Base-by-base conservation (phyloP, 768 basidiomycete species). In the Kockovaella imperatae region DNA sequence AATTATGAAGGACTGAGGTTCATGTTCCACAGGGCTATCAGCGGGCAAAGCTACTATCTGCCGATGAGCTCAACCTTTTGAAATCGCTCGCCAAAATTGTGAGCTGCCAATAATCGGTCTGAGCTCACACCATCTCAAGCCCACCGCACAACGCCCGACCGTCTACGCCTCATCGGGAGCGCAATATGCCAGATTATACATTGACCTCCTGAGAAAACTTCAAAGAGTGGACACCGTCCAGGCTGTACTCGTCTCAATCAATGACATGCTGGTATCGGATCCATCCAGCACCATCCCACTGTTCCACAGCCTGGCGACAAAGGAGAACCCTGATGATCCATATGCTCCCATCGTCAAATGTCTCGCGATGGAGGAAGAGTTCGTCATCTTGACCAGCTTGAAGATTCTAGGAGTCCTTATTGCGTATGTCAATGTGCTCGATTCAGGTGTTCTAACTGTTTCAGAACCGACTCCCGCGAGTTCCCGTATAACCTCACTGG, bases 361-460 rank as follows among this genome's bases (percentile, higher is more conserved):
- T 28, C 74, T 95, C 39, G 83, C 86, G 31, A 80, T 83, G 11
- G 83, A 83, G 57, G 95, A 97, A 68, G 91, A 97, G 67, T 96
- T 95, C 57, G 83, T 87, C n/a, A 87, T 91, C 62, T 77, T 96
- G 49, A 95, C 91, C 66, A 77, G 84, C 10, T 78, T 84, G 0
- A 86, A 93, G 63, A 84, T 97, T 54, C 74, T 95, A 36, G 88
- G 90, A 1, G 77, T 91, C 28, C 77, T 96, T 20, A 78, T 93
- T 30, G 82, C 84, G 83, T 83, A 35, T 24, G 74, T 67, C 21
- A n/a, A 17, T 15, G 17, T 10, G 13, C 36, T n/a, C n/a, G 25
- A 21, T 23, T 41, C 21, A n/a, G 25, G 32, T 14, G 13, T 31
- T 21, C 24, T 21, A 13, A 42, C 20, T 47, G 31, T 43, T 34